Evolutionary conservation across 768 basidiomycete genomes (phyloP), one percentile per base, ranked within the genome.

Genomic region (Pleurotus giganteus): DNA sequence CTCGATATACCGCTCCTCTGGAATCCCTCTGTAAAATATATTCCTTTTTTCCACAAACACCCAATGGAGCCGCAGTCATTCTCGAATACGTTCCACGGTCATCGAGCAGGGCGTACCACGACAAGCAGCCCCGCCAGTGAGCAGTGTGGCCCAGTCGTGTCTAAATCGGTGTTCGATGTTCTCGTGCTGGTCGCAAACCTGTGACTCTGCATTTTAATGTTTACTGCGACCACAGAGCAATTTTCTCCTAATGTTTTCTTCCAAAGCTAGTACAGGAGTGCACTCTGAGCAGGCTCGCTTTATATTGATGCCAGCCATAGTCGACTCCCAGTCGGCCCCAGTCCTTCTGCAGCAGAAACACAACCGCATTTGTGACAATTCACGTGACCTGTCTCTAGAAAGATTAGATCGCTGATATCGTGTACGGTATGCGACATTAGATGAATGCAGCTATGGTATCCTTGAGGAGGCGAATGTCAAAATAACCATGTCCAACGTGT

Each of bases 361-460:
- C 2, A 47, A 41, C 6, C 19, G 6, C 23, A 26, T 32, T 6
- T 9, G n/a, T n/a, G n/a, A n/a, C n/a, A n/a, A 47, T 31, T 32
- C 46, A 47, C 46, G 46, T 47, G 46, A 47, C 46, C 43, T 15
- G n/a, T n/a, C n/a, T n/a, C n/a, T n/a, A n/a, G n/a, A n/a, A n/a
- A n/a, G n/a, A n/a, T n/a, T n/a, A n/a, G n/a, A n/a, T n/a, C n/a
- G n/a, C n/a, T n/a, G n/a, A n/a, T n/a, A n/a, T n/a, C n/a, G 31
- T 47, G 43, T 13, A 24, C 24, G 26, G 8, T 7, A 15, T 19
- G 26, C 26, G 0, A 45, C 13, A 19, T 5, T 11, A 15, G 17
- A 9, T 15, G 41, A 43, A 19, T 43, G 19, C n/a, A 19, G 2
- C 26, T 17, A 45, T 17, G 8, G 19, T 24, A 45, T 45, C 39